Percentiles rank a stretch among this genome's conserved stretches.
Evolutionary conservation across 352 stramenopile species (phyloP).

Genomic region (Globisporangium paroecandrum): DNA sequence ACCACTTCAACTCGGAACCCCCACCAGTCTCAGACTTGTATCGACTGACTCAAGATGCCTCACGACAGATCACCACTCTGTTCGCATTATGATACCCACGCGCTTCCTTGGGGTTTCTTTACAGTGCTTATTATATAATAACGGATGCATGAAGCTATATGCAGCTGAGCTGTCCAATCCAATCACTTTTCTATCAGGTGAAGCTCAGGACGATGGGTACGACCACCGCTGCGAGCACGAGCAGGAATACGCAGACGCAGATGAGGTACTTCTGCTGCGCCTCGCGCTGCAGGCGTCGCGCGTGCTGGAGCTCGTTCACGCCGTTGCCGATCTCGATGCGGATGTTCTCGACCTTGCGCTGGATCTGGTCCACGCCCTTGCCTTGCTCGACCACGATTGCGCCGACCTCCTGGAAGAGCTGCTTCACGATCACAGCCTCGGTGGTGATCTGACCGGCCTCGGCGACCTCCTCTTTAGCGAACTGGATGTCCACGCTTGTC

Average conservation of each 20-base stretch:
- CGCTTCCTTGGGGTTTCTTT: too few relatives aligned
- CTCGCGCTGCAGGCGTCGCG: slow-evolving; percentile 54
- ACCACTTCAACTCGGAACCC: too few relatives aligned
- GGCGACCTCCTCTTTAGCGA: slow-evolving; percentile 73
- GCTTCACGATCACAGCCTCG: slow-evolving; percentile 65
- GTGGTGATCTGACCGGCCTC: slow-evolving; percentile 57
- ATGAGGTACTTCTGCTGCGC: slow-evolving; percentile 60
- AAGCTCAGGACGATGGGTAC: slow-evolving; percentile 50
- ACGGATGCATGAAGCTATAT: too few relatives aligned
- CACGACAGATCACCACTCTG: too few relatives aligned
- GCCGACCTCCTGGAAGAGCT: slow-evolving; percentile 66
- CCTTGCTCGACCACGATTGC: slow-evolving; percentile 60
- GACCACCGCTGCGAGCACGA: slow-evolving; percentile 34
- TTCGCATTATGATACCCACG: too few relatives aligned
- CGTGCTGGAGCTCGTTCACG: slow-evolving; percentile 67
- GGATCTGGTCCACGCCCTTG: slow-evolving; percentile 69
- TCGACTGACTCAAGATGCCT: too few relatives aligned
- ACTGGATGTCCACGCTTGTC: slow-evolving; percentile 63
- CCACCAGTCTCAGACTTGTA: too few relatives aligned
- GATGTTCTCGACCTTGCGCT: slow-evolving; percentile 66
- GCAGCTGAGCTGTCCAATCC: too few relatives aligned
- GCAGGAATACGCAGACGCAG: slow-evolving; percentile 20
- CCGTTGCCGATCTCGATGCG: slow-evolving; percentile 69
- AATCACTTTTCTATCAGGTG: neutral
- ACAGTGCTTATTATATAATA: too few relatives aligned